Conservation (phyloP, 331 rosid species). For the Quercus tomentella region DNA sequence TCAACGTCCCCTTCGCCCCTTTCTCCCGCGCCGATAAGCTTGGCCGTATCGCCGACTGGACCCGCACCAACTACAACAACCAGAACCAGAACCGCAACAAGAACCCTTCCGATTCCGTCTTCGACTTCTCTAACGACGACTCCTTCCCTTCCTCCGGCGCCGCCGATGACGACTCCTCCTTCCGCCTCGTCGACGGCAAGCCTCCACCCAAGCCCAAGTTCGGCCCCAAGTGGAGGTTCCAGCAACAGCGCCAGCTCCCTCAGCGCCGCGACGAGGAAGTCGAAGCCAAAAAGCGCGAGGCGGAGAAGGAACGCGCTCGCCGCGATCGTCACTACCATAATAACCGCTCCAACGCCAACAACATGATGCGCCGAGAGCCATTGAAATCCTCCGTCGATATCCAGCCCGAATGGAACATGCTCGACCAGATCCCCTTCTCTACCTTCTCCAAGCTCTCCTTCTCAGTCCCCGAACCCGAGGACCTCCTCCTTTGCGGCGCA, state of each 20-base stretch:
- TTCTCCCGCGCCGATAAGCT: conserved; percentile 88
- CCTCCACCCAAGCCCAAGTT: conserved; percentile 78
- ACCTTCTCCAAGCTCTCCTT: conserved; percentile 88
- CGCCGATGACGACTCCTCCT: conserved; percentile 60
- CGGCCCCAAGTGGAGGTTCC: conserved; percentile 85
- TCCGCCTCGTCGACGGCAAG: conserved; percentile 81
- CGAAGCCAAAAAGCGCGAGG: conserved; percentile 77
- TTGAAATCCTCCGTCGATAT: conserved; percentile 85
- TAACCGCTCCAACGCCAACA: conserved; percentile 67
- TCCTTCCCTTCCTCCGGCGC: conserved; percentile 50
- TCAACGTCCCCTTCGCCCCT: conserved; percentile 81
- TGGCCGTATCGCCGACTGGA: conserved; percentile 89
- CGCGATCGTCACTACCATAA: conserved; percentile 74
- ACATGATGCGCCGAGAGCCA: conserved; percentile 58
- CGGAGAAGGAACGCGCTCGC: conserved; percentile 87
- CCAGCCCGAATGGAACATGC: conserved; percentile 96
- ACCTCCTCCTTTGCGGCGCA: conserved; percentile 71
- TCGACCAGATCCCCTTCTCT: conserved; percentile 85
- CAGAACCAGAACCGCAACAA: conserved; percentile 47
- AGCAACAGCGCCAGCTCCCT: conserved; percentile 72
- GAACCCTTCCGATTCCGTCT: conserved; percentile 74
- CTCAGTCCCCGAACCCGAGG: conserved; percentile 77
- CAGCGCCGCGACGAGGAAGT: conserved; percentile 96
- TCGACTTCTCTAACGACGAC: conserved; percentile 79
- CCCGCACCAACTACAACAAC: conserved; percentile 62